phyloP scores from a whole-genome alignment of 257 asterid species.

The Solanum chiquidenum region DNA sequence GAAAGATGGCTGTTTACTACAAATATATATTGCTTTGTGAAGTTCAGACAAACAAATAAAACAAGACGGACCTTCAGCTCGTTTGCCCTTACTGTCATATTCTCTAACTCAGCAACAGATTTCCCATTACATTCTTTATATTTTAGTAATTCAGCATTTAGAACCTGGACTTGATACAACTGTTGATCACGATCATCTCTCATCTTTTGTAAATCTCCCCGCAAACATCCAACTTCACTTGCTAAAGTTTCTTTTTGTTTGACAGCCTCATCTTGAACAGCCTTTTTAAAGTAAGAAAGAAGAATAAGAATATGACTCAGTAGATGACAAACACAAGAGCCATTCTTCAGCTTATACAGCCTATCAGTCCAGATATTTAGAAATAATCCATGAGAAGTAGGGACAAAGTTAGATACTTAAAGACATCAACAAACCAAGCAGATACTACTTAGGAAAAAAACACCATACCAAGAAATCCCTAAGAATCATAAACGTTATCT shows the following conservation, averaged over 20 bases:
- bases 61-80: slow-evolving; percentile 54
- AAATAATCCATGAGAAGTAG: not conserved
- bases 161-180: slow-evolving; percentile 37
- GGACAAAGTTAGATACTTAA: not conserved
- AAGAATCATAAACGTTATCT: not conserved
- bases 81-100: slow-evolving; percentile 32
- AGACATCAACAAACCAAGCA: not conserved
- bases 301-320: not conserved
- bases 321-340: not conserved
- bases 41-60: not conserved
- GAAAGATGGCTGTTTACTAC: not conserved
- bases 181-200: slow-evolving; percentile 80
- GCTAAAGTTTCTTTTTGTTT: slow-evolving; percentile 67
- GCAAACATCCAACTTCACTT: slow-evolving; percentile 57
- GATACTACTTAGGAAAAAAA: not conserved
- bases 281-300: slow-evolving; percentile 17
- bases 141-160: slow-evolving; percentile 44
- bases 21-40: not conserved
- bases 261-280: slow-evolving; percentile 57
- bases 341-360: not conserved
- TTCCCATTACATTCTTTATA: slow-evolving; percentile 57
- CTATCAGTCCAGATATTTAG: not conserved
- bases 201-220: slow-evolving; percentile 66
- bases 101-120: slow-evolving; percentile 42
- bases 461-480: not conserved